These are phyloP conservation scores for Kalmanozyma brasiliensis DNA, from an alignment of 1,284 basidiomycete species.

Conservation along the genomic window DNA sequence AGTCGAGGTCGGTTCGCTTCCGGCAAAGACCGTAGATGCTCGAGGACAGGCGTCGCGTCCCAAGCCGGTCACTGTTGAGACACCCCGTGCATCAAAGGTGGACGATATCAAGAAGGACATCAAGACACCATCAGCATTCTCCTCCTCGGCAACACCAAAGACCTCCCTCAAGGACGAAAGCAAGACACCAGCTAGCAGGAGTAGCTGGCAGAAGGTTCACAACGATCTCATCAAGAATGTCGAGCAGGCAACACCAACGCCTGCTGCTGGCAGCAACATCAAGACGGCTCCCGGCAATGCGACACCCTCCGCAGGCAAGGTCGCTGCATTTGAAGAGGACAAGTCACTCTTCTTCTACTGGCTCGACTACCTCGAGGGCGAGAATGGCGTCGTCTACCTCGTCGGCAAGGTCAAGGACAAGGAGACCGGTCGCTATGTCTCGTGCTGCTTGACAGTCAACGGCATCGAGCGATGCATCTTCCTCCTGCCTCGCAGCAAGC, in stretches of 20 bases:
- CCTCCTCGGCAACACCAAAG: constrained; percentile 14
- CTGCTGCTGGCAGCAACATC: constrained; percentile 16
- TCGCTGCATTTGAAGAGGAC: constrained; percentile 56
- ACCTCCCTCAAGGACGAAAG: constrained; percentile 12
- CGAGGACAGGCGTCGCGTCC: constrained; percentile 30
- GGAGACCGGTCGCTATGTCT: constrained; percentile 75
- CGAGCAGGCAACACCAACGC: constrained; percentile 30
- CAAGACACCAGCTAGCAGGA: constrained; percentile 22
- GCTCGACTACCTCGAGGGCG: constrained; percentile 63
- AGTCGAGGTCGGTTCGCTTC: constrained; percentile 38
- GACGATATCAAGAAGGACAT: constrained; percentile 18
- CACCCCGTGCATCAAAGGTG: constrained; percentile 14
- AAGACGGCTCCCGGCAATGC: constrained; percentile 23
- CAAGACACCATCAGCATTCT: constrained; percentile 26
- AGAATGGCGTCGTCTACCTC: constrained; percentile 63
- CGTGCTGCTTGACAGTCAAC: constrained; percentile 86
- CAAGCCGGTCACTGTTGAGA: constrained; percentile 19
- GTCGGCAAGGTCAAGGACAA: constrained; percentile 66
- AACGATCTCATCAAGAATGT: constrained; percentile 46
- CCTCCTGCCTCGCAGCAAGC: constrained; percentile 76
- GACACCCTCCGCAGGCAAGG: constrained; percentile 32
- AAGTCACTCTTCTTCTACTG: constrained; percentile 65
- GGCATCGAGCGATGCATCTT: constrained; percentile 92
- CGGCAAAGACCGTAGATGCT: constrained; percentile 29
- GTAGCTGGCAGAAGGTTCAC: constrained; percentile 57